Evolutionary conservation across 2,329 filamentous ascomycete species (phyloP).

Genomic region (Plenodomus lindquistii): DNA sequence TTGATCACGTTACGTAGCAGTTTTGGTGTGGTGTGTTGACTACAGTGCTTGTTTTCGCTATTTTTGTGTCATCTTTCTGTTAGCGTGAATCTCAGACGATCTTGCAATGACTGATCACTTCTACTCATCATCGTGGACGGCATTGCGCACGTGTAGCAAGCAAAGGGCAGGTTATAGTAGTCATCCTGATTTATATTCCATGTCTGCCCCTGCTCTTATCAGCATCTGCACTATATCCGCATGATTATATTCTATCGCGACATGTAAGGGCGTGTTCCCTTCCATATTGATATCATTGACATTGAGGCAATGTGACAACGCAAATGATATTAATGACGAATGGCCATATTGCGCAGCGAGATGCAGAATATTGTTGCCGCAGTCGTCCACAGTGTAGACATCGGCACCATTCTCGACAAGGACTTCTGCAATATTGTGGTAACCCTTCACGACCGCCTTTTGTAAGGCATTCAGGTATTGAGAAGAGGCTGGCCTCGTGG

Average conservation of each 20-base stretch:
- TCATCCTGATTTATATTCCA: conserved; percentile 5
- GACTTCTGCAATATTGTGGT: conserved; percentile 1
- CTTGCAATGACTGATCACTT: too few species aligned
- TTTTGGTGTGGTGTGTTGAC: too few species aligned
- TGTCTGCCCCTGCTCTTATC: conserved; percentile 4
- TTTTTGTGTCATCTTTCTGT: too few species aligned
- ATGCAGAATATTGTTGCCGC: conserved; percentile 4
- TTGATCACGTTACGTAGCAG: too few species aligned
- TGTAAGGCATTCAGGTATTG: conserved; percentile 5
- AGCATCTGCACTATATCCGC: conserved; percentile 5
- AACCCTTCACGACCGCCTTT: not conserved
- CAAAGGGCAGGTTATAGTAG: too few species aligned
- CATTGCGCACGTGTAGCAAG: conserved; percentile 31
- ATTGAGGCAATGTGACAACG: not conserved
- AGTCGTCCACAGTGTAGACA: not conserved
- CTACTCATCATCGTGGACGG: conserved; percentile 24
- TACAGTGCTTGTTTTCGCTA: too few species aligned
- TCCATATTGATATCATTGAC: conserved; percentile 5
- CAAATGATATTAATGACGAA: conserved; percentile 1
- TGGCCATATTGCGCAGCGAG: not conserved
- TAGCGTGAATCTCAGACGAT: too few species aligned
- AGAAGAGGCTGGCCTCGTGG: not conserved
- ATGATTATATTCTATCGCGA: conserved; percentile 6
- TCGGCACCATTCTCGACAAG: conserved; percentile 4
- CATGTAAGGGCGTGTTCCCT: conserved; percentile 7